A percentile compares a stretch with the other conserved stretches of the same genome.
These are phyloP conservation scores for Ceraceosorus guamensis DNA, from an alignment of 1,284 basidiomycete species.

Conservation along the genomic window DNA sequence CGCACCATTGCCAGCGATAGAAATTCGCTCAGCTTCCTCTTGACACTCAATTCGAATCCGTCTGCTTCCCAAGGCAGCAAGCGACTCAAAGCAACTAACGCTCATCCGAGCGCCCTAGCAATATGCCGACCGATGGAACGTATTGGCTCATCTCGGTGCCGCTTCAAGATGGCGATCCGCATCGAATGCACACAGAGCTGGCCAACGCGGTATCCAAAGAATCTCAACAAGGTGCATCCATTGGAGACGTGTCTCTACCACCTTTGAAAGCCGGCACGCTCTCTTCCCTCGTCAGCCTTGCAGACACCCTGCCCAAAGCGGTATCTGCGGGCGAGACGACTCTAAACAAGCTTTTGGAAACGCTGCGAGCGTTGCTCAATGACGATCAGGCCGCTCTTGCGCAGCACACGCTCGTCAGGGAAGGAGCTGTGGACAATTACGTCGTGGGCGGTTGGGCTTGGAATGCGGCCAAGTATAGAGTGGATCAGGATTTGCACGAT, in stretches of 20 bases:
- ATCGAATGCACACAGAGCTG: slow-evolving; percentile 52
- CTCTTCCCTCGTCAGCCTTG: slow-evolving; percentile 77
- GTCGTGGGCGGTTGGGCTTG: slow-evolving; percentile 62
- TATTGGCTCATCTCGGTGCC: slow-evolving; percentile 57
- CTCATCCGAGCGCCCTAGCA: too few species aligned
- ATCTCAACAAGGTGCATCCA: slow-evolving; percentile 21
- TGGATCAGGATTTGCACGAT: slow-evolving; percentile 69
- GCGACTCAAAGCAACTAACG: too few species aligned
- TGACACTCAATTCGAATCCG: too few species aligned
- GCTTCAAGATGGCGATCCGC: slow-evolving; percentile 52
- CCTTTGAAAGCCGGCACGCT: slow-evolving; percentile 78
- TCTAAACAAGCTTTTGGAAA: slow-evolving; percentile 89
- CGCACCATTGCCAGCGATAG: too few species aligned
- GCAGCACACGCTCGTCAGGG: slow-evolving; percentile 78
- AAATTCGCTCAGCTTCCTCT: too few species aligned
- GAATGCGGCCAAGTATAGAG: slow-evolving; percentile 80
- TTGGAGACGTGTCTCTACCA: slow-evolving; percentile 37
- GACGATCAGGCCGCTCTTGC: slow-evolving; percentile 75
- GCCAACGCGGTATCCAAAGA: slow-evolving; percentile 47
- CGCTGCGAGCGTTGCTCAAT: slow-evolving; percentile 79
- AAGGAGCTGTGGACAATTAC: slow-evolving; percentile 72
- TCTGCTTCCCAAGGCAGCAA: too few species aligned
- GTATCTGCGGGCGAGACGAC: slow-evolving; percentile 79
- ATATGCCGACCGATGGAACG: slow-evolving; percentile 55
- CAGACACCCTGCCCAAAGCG: slow-evolving; percentile 85